Evolutionary conservation across 768 basidiomycete species (phyloP).

Genomic region (Amanita polypyramis): DNA sequence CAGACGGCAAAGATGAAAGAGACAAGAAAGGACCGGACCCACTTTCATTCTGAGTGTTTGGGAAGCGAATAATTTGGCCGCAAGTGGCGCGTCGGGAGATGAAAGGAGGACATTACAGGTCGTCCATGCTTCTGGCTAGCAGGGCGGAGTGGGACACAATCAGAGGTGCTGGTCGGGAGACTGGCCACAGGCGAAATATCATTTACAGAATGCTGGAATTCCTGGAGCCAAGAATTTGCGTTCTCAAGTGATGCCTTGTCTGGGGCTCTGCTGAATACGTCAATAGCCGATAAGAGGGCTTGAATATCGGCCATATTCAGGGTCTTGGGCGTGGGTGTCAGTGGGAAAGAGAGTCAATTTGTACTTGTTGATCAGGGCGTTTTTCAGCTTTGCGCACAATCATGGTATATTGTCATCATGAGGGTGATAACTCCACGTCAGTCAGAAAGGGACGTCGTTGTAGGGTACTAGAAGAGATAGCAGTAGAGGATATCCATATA

Average conservation of each 20-base stretch:
- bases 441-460: constrained; percentile 30
- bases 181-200: constrained; percentile 63
- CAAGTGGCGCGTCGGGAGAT: constrained; percentile 61
- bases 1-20: constrained; percentile 13
- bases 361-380: constrained; percentile 23
- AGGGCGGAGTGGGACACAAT: constrained; percentile 47
- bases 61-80: constrained; percentile 89
- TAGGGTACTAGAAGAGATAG: constrained; percentile 39
- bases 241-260: constrained; percentile 75
- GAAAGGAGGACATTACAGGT: constrained; percentile 88
- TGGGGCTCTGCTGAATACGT: constrained; percentile 72
- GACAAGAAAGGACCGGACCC: constrained; percentile 16
- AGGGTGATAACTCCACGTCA: constrained; percentile 30
- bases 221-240: constrained; percentile 93
- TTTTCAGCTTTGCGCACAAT: constrained; percentile 13
- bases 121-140: constrained; percentile 93
- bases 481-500: constrained; percentile 45
- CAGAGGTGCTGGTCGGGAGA: constrained; percentile 53
- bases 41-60: constrained; percentile 96
- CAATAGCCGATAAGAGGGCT: constrained; percentile 64
- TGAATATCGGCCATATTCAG: constrained; percentile 56
- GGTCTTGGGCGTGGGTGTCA: constrained; percentile 12
- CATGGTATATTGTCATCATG: constrained; percentile 37
- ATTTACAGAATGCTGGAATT: constrained; percentile 99
- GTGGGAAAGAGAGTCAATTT: constrained; percentile 17